Conservation (phyloP, 1,284 basidiomycete species). For the Abortiporus biennis region DNA sequence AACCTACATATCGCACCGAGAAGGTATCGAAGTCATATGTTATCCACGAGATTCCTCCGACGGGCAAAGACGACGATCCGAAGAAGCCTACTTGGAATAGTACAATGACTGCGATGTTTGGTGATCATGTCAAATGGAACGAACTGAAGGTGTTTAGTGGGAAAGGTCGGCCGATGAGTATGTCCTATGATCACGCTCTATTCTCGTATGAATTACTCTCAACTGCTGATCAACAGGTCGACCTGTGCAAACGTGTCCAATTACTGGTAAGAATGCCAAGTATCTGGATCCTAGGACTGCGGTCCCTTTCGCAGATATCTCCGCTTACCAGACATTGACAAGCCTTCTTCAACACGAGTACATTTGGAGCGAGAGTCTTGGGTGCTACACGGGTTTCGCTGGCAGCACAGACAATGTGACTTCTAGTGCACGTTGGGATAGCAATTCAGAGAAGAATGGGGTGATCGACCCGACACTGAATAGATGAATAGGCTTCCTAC, state of each 20-base stretch:
- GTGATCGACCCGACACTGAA: no score
- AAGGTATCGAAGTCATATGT: constrained; percentile 18
- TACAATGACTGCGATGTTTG: constrained; percentile 75
- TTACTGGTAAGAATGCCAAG: constrained; percentile 57
- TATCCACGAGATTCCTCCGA: constrained; percentile 14
- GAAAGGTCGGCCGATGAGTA: constrained; percentile 57
- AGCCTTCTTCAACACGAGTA: constrained; percentile 57
- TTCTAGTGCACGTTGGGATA: no score
- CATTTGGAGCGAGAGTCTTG: constrained; percentile 53
- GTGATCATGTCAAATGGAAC: constrained; percentile 67
- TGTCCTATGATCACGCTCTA: constrained; percentile 19
- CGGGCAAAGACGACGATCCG: constrained; percentile 29
- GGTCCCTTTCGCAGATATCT: constrained; percentile 66
- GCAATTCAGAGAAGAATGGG: no score
- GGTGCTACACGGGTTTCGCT: constrained; percentile 38
- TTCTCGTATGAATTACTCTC: constrained; percentile 1
- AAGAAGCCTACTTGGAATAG: constrained; percentile 57
- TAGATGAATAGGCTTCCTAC: no score
- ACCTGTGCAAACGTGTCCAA: constrained; percentile 51
- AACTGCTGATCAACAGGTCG: constrained; percentile 37
- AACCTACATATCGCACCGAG: constrained; percentile 6
- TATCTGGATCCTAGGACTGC: constrained; percentile 76
- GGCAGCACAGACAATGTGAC: no score
- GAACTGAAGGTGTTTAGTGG: constrained; percentile 54
- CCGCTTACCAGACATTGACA: constrained; percentile 60